A percentile compares a stretch with the other conserved stretches of the same genome.
Evolutionary conservation across 768 basidiomycete species (phyloP).

Genomic region (Lyophyllum atratum): DNA sequence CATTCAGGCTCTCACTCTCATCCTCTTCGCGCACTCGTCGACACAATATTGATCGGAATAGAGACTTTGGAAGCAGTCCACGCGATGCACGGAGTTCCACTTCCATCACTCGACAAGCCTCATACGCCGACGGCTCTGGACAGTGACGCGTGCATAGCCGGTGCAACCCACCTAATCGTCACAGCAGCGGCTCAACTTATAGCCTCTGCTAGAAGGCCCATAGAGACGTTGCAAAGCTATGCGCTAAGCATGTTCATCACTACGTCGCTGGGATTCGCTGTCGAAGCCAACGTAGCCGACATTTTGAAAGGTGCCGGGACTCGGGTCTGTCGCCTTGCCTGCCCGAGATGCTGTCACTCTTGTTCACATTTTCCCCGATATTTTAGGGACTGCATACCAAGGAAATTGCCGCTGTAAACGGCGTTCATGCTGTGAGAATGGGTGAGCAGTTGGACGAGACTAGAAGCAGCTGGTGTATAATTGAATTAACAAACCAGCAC

Average conservation of each 20-base stretch:
- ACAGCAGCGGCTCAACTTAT: constrained; percentile 1
- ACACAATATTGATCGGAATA: background rate
- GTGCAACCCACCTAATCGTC: background rate
- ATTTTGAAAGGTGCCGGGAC: background rate
- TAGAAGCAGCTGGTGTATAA: too few species aligned
- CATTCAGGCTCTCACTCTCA: too few species aligned
- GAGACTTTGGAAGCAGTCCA: background rate
- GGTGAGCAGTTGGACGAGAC: background rate
- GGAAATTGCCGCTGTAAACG: background rate
- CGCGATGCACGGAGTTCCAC: background rate
- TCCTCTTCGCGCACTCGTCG: background rate
- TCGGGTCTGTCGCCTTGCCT: background rate
- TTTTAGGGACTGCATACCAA: constrained; percentile 1
- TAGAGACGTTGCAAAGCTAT: background rate
- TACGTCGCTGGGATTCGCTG: background rate
- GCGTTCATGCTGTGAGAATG: background rate
- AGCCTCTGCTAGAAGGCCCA: background rate
- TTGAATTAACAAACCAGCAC: too few species aligned
- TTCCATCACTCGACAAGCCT: constrained; percentile 1
- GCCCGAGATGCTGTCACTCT: background rate
- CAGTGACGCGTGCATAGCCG: background rate
- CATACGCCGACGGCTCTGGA: background rate
- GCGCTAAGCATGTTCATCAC: background rate
- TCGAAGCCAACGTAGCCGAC: background rate
- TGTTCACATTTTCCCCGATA: background rate